Percentiles rank a stretch among this genome's conserved stretches.
phyloP scores from a whole-genome alignment of 139 green algal genomes.

The Chlorella vulgaris region DNA sequence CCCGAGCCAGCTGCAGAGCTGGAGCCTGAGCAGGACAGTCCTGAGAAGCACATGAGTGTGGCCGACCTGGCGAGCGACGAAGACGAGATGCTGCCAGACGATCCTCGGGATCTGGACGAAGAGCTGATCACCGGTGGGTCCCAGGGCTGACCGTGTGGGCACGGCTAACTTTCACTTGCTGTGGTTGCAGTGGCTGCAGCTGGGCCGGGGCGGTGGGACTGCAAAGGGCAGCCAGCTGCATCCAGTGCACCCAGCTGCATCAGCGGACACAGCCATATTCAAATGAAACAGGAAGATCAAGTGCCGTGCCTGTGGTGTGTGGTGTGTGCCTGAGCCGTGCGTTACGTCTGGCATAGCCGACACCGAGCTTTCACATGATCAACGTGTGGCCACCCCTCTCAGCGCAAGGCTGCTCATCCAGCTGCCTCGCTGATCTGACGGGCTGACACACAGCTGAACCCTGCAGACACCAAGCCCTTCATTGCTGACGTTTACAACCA shows the following conservation, averaged over 20 bases:
- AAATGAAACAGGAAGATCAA: background rate
- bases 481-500: slow-evolving; percentile 4
- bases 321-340: no score
- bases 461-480: slow-evolving; percentile 8
- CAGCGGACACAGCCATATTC: background rate
- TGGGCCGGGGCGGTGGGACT: no score
- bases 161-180: background rate
- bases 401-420: no score
- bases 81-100: slow-evolving; percentile 21
- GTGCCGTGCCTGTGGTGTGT: background rate
- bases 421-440: background rate
- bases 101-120: slow-evolving; percentile 19
- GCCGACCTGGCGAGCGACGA: slow-evolving; percentile 16
- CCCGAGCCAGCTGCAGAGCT: background rate
- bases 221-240: no score
- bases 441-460: background rate
- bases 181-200: background rate
- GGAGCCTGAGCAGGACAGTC: background rate
- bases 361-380: no score
- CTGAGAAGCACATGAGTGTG: slow-evolving; percentile 11
- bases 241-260: background rate
- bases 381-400: no score
- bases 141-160: background rate
- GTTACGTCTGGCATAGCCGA: no score
- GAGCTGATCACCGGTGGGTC: slow-evolving; percentile 19